These are phyloP conservation scores for Sporobolomyces phaffii DNA, from an alignment of 768 basidiomycete genomes.

Conservation along the genomic window DNA sequence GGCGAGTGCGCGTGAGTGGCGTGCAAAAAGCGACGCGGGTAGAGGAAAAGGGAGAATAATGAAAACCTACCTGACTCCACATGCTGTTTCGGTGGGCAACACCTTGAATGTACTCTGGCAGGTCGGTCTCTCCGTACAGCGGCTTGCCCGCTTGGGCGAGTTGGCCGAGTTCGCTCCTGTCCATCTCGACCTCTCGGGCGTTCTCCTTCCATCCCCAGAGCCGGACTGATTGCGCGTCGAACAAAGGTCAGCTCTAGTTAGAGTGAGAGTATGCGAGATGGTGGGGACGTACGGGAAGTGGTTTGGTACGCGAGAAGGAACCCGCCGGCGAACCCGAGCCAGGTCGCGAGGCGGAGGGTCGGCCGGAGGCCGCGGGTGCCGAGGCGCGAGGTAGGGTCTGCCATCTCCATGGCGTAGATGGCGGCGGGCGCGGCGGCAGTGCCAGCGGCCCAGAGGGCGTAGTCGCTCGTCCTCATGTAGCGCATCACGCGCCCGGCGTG, in stretches of 20 bases:
- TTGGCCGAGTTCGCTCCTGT: slow-evolving; percentile 69
- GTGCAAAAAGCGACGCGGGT: neutral
- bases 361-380: slow-evolving; percentile 47
- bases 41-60: neutral
- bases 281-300: slow-evolving; percentile 63
- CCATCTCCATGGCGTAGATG: slow-evolving; percentile 61
- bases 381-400: slow-evolving; percentile 47
- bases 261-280: neutral
- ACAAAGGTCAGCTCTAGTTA: neutral
- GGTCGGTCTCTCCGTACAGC: slow-evolving; percentile 73
- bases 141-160: slow-evolving; percentile 71
- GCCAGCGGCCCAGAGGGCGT: slow-evolving; percentile 70
- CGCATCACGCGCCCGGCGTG: slow-evolving; percentile 77
- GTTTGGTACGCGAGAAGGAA: slow-evolving; percentile 90
- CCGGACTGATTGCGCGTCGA: slow-evolving; percentile 55
- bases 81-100: slow-evolving; percentile 81
- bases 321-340: slow-evolving; percentile 80
- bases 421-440: slow-evolving; percentile 76
- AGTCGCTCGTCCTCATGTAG: slow-evolving; percentile 83
- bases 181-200: slow-evolving; percentile 64
- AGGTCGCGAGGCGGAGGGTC: slow-evolving; percentile 51
- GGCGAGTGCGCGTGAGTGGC: too few species aligned
- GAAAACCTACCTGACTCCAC: slow-evolving; percentile 62
- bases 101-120: slow-evolving; percentile 78
- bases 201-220: slow-evolving; percentile 96